A percentile compares a stretch with the other conserved stretches of the same genome.
Conservation (phyloP, 2,329 filamentous ascomycete genomes). For the Sarocladium oryzae region DNA sequence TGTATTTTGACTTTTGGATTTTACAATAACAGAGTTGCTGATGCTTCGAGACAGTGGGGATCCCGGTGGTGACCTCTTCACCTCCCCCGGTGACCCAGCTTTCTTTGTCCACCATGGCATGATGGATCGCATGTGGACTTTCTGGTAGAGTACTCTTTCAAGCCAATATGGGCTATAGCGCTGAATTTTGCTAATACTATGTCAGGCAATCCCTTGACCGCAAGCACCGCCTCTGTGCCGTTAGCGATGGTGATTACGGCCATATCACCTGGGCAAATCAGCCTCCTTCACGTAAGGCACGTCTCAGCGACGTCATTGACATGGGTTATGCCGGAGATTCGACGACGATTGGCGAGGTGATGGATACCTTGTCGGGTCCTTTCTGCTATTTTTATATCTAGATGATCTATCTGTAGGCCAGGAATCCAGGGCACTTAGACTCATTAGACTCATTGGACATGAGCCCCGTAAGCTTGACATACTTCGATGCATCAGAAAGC, state of each 20-base stretch:
- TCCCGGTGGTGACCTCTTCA: constrained; percentile 25
- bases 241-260: constrained; percentile 20
- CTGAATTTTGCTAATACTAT: neutral
- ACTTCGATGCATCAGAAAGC: no score
- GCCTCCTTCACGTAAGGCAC: constrained; percentile 18
- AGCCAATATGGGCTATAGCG: neutral
- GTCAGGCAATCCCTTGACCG: constrained; percentile 17
- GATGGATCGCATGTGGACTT: constrained; percentile 22
- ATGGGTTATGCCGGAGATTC: constrained; percentile 22
- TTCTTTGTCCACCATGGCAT: constrained; percentile 22
- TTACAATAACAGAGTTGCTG: neutral
- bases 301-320: constrained; percentile 21
- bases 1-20: neutral
- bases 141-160: constrained; percentile 15
- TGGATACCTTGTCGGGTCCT: constrained; percentile 21
- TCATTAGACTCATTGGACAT: no score
- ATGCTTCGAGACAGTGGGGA: constrained; percentile 19
- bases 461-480: no score
- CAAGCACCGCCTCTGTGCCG: constrained; percentile 16
- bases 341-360: constrained; percentile 22
- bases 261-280: constrained; percentile 24
- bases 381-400: constrained; percentile 25
- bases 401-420: no score
- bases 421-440: no score
- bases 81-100: constrained; percentile 22